A percentile compares a stretch with the other conserved stretches of the same genome.
Conservation (phyloP, 1,284 basidiomycete species). For the Inonotus hispidus region DNA sequence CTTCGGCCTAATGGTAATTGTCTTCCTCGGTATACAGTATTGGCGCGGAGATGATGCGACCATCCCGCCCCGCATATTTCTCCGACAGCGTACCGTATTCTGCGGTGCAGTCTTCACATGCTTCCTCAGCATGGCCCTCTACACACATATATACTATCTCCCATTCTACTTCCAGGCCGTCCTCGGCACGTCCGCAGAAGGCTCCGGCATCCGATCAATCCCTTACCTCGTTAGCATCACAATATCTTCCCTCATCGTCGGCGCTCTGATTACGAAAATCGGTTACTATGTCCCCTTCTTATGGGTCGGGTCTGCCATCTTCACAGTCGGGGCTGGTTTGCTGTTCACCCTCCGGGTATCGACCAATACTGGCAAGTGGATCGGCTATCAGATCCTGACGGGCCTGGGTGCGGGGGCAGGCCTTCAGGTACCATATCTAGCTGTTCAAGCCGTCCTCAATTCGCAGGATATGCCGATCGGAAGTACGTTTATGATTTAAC, state of each 20-base stretch:
- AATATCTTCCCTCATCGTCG: slow-evolving; percentile 33
- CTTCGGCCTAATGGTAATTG: slow-evolving; percentile 31
- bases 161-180: slow-evolving; percentile 42
- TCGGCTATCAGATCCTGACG: slow-evolving; percentile 36
- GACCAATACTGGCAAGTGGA: slow-evolving; percentile 30
- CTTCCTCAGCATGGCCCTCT: slow-evolving; percentile 36
- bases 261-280: slow-evolving; percentile 29
- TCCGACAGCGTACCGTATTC: slow-evolving; percentile 28
- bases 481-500: slow-evolving; percentile 8
- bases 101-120: slow-evolving; percentile 31
- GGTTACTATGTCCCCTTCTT: slow-evolving; percentile 38
- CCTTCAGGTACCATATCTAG: slow-evolving; percentile 18
- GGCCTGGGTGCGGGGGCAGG: slow-evolving; percentile 18
- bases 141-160: slow-evolving; percentile 28
- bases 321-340: slow-evolving; percentile 36
- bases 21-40: slow-evolving; percentile 33
- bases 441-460: slow-evolving; percentile 18
- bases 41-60: slow-evolving; percentile 30
- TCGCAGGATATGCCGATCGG: slow-evolving; percentile 17
- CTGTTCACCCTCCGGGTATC: slow-evolving; percentile 34
- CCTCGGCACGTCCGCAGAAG: slow-evolving; percentile 33
- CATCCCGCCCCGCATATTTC: slow-evolving; percentile 24
- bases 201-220: slow-evolving; percentile 60
- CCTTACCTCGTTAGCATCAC: slow-evolving; percentile 57
- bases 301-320: slow-evolving; percentile 28